Evolutionary conservation across 2,329 filamentous ascomycete species (phyloP), one percentile per base, ranked within the genome.

Genomic region (Ceratocystis albifundus): DNA sequence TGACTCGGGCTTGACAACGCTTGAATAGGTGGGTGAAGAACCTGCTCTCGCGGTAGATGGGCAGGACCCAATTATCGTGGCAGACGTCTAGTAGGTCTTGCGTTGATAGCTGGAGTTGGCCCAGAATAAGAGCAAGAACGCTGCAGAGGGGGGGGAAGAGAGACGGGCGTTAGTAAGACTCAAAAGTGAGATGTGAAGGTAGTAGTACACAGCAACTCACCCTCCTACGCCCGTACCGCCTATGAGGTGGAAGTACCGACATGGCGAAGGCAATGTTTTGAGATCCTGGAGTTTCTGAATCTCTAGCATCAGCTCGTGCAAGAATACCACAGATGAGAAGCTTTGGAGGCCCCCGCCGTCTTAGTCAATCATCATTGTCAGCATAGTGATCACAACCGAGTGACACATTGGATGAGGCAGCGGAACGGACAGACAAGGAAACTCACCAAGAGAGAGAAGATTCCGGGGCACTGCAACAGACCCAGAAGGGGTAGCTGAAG

Each of bases 11-110:
- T 32, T 57, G 53, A 17, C 53, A 57, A 17, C 53, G 22, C 28
- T 32, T 57, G 20, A 57, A 57, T 28, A 57, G 20, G 20, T 57
- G 53, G 25, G 53, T 57, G 12, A 57, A 57, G 53, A 57, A 57
- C 53, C 30, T 57, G 53, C 53, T 32, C 53, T 57, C 53, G 53
- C 53, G 53, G 28, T 57, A 30, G 28, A 57, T 57, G 53, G 53
- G 53, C 28, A 57, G 53, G 10, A 32, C 17, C 53, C 53, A 57
- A 28, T 57, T 57, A 12, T 57, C 53, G 30, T 32, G 28, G 53
- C 53, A 57, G 22, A 57, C 53, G 15, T 57, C 53, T 30, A 57
- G 53, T 28, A 57, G 20, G 25, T 57, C 53, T 28, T 57, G 53
- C 4, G 53, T 57, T 25, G 53, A 57, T 25, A 57, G 53, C 20